A percentile compares a stretch with the other conserved stretches of the same genome.
Conservation (phyloP, 2,329 filamentous ascomycete species). For the Aspergillus chevalieri region DNA sequence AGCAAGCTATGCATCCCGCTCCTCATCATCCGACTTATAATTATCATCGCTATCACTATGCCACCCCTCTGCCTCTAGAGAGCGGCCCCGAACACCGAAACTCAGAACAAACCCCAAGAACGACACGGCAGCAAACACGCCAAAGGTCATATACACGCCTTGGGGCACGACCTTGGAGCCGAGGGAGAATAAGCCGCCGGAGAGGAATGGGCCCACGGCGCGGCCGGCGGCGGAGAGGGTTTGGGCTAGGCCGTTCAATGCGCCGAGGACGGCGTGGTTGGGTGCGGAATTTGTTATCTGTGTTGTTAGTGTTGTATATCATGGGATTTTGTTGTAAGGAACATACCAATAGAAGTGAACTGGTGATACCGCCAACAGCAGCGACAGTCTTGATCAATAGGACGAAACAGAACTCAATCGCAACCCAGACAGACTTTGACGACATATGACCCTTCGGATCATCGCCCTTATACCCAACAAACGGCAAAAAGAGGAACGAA, state of each 20-base stretch:
- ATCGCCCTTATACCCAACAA: slow-evolving; percentile 69
- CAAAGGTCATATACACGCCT: slow-evolving; percentile 80
- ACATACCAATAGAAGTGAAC: slow-evolving; percentile 75
- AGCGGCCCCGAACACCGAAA: slow-evolving; percentile 64
- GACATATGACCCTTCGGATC: slow-evolving; percentile 52
- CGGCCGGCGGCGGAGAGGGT: slow-evolving; percentile 86
- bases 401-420: slow-evolving; percentile 70
- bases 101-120: slow-evolving; percentile 75
- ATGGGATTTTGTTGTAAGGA: not conserved
- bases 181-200: slow-evolving; percentile 77
- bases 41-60: slow-evolving; percentile 37
- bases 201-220: slow-evolving; percentile 80
- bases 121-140: slow-evolving; percentile 75
- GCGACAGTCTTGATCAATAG: slow-evolving; percentile 86
- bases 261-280: slow-evolving; percentile 76
- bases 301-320: not conserved
- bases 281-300: slow-evolving; percentile 92
- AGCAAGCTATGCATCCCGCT: slow-evolving; percentile 6
- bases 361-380: slow-evolving; percentile 81
- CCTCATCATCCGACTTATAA: slow-evolving; percentile 44
- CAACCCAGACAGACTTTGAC: slow-evolving; percentile 64
- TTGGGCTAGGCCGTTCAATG: slow-evolving; percentile 88
- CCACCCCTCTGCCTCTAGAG: slow-evolving; percentile 55
- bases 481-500: slow-evolving; percentile 82
- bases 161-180: slow-evolving; percentile 67